phyloP scores from a whole-genome alignment of 345 rosid species.

The Odontarrhena argentea region DNA sequence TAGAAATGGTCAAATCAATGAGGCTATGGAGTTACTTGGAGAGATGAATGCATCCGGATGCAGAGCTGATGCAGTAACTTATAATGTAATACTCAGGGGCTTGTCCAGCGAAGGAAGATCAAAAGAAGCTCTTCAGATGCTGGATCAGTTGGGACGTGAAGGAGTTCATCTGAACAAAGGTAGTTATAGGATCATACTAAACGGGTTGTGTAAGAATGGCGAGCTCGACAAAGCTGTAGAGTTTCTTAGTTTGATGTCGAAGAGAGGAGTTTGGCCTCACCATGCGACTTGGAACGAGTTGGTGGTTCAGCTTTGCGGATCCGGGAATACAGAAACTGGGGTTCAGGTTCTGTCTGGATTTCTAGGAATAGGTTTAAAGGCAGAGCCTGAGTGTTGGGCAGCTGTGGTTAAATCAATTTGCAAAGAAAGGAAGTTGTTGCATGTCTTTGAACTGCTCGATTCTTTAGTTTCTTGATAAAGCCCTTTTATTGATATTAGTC shows the following conservation, averaged over 20 bases:
- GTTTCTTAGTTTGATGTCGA: conserved; percentile 62
- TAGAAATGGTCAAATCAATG: conserved; percentile 51
- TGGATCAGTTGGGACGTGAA: conserved; percentile 51
- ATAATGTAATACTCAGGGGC: conserved; percentile 74
- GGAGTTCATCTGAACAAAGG: conserved; percentile 72
- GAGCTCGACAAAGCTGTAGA: conserved; percentile 61
- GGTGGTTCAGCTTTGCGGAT: conserved; percentile 58
- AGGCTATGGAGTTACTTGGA: conserved; percentile 61
- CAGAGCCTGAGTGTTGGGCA: conserved; percentile 65
- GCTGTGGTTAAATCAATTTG: conserved; percentile 56
- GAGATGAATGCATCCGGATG: conserved; percentile 71
- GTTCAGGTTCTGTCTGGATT: conserved; percentile 49
- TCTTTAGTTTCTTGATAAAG: conserved; percentile 42
- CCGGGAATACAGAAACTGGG: conserved; percentile 59
- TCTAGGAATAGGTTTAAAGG: conserved; percentile 59
- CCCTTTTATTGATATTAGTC: conserved; percentile 29
- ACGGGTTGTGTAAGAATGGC: conserved; percentile 57
- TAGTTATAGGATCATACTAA: conserved; percentile 82
- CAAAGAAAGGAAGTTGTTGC: conserved; percentile 71
- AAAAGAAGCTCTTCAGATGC: conserved; percentile 65
- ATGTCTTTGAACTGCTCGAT: conserved; percentile 60
- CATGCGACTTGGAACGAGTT: conserved; percentile 79
- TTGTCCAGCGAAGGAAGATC: conserved; percentile 63
- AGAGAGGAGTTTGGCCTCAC: conserved; percentile 68
- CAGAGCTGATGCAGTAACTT: conserved; percentile 73